A percentile compares a stretch with the other conserved stretches of the same genome.
These are phyloP conservation scores for Fusarium algeriense DNA, from an alignment of 2,329 filamentous ascomycete genomes.

Conservation along the genomic window DNA sequence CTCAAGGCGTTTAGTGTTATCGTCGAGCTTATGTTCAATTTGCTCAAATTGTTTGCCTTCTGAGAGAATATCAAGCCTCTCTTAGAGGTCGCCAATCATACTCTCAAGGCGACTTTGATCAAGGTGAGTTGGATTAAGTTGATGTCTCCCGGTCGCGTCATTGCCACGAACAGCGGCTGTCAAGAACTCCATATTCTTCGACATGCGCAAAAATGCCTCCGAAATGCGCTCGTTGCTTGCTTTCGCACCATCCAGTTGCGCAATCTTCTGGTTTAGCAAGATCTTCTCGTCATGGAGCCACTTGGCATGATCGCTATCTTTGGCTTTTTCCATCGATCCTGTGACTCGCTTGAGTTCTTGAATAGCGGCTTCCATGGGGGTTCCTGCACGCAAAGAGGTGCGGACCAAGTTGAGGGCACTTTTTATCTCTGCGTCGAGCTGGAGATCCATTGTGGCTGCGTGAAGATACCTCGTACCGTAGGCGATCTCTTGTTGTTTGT, in stretches of 20 bases:
- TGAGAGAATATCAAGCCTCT: neutral
- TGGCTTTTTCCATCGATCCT: neutral
- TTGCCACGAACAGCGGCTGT: rapidly evolving
- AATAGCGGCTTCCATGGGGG: neutral
- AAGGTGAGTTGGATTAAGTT: rapidly evolving
- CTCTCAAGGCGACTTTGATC: neutral
- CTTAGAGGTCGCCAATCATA: neutral
- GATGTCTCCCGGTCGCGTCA: rapidly evolving
- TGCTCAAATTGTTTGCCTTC: neutral
- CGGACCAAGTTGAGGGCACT: neutral
- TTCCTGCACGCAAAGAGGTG: neutral
- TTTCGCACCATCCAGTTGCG: neutral
- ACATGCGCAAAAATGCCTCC: neutral
- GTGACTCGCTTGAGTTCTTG: neutral
- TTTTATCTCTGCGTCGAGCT: neutral
- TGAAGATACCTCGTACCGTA: rapidly evolving
- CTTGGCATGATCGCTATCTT: too few relatives aligned
- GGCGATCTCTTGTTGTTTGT: neutral
- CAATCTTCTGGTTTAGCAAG: neutral
- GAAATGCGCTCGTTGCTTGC: neutral
- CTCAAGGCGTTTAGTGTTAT: neutral
- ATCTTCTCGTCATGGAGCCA: neutral
- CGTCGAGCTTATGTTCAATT: neutral
- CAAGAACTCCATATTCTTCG: neutral
- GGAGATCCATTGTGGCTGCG: neutral